Evolutionary conservation across 495 filamentous ascomycete species (phyloP), one percentile per base, ranked within the genome.

Genomic region (Hypoxylon fragiforme): DNA sequence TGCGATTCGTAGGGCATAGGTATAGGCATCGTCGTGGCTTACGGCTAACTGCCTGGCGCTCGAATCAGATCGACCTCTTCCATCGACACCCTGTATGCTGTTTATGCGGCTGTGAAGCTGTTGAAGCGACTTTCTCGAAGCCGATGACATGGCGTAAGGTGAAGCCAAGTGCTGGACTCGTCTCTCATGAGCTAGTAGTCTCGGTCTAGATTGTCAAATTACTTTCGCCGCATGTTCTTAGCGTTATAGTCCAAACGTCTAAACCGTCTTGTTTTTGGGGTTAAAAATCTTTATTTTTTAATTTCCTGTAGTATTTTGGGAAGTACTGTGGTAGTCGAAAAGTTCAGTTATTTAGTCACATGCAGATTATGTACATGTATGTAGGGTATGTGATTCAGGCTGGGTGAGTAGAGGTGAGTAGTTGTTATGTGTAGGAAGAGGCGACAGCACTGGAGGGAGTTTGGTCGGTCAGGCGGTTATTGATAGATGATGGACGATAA

Each of bases 1-100:
- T 60, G 95, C 91, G 61, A 90, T 85, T 43, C 95, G 88, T 43
- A 99, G 84, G 56, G 91, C 90, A 68, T 86, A 95, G 31, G 83
- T 86, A 74, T 91, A 95, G 69, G 89, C 91, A 73, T 96, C 89
- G 57, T 90, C 77, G 64, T 77, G 75, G 63, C 71, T 78, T 20
- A 81, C 72, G 13, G 63, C 56, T 20, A 71, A 57, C 9, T 68
- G 66, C 31, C 70, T 70, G 16, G 70, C 55, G 19, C 62, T 67
- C 18, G 79, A 78, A 20, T 52, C 51, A 7, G 68, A 54, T 38
- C 71, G 64, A 40, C 67, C 70, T 45, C 69, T 65, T 19, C 68
- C 60, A 7, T 61, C 57, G 39, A 65, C 63, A 45, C 71, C 69
- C 44, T 74, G 70, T 26, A 76, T 51, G 57, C 76, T 81, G 44